Evolutionary conservation across 2,329 filamentous ascomycete species (phyloP), one percentile per base, ranked within the genome.

Genomic region (Sarocladium strictum): DNA sequence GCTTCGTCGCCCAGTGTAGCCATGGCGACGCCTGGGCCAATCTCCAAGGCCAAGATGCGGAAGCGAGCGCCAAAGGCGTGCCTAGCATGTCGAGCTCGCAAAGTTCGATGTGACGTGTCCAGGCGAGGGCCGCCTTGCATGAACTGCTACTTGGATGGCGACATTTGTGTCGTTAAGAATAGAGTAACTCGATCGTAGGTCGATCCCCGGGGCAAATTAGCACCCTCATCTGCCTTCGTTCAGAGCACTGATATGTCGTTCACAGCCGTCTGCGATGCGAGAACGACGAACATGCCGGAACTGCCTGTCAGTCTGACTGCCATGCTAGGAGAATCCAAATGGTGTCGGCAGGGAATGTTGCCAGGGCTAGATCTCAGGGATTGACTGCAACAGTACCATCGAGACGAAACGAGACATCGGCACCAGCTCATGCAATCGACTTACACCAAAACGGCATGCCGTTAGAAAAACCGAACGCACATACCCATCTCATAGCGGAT

Each of bases 81-180:
- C 43, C 64, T 76, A 9, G 72, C 72, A 14, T 78, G 75, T 59
- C 67, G 76, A 19, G 67, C 73, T 15, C 66, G 75, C 27, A 78
- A 78, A 61, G 75, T 78, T n/a, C 67, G 75, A 27, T 78, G 75
- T 55, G 75, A 76, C 59, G 75, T 77, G 24, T 74, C 70, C 37
- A 74, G 74, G 55, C 67, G 71, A 54, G 75, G 74, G 3, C 67
- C 67, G 38, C 76, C 76, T 6, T 79, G 72, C 63, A 78, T 76
- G 65, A 77, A 77, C 54, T 79, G 75, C 60, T 73, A 74, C 43
- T 70, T 76, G 40, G 75, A 78, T 58, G 72, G 69, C 56, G 74
- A 76, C 58, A 67, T 65, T 0, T 71, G 71, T 56, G 60, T 75
- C 51, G 65, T 72, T 55, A 70, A 66, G 12, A 66, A 64, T 37